Evolutionary conservation across 2,329 filamentous ascomycete species (phyloP).

Genomic region (Diaporthe sp.): DNA sequence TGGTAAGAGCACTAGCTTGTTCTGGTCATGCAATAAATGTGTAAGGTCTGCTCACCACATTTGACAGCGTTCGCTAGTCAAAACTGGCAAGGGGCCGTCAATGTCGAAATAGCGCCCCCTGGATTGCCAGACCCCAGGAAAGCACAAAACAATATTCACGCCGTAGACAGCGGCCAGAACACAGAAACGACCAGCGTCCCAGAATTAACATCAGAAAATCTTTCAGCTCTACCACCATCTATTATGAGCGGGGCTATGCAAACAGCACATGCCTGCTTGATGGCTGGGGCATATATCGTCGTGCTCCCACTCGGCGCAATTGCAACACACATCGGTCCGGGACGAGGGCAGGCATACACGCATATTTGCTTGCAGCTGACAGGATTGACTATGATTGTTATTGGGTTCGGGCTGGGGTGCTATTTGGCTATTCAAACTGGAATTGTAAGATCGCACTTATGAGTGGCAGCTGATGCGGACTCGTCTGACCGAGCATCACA

Average conservation of each 20-base stretch:
- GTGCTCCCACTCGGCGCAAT: constrained; percentile 7
- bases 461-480: neutral
- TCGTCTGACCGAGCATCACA: neutral
- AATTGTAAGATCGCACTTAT: neutral
- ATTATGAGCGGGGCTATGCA: constrained; percentile 6
- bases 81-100: neutral
- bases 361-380: neutral
- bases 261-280: constrained; percentile 6
- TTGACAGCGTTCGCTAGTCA: neutral
- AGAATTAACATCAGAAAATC: neutral
- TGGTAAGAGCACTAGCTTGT: neutral
- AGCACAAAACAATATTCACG: neutral
- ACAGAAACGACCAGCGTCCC: neutral
- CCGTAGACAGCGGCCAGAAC: neutral
- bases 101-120: neutral
- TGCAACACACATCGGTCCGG: constrained; percentile 1
- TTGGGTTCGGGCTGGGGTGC: neutral
- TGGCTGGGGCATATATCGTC: neutral
- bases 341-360: neutral
- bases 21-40: neutral
- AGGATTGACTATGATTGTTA: neutral
- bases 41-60: neutral
- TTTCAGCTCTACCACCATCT: neutral
- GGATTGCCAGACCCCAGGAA: neutral
- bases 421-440: neutral